A percentile compares a stretch with the other conserved stretches of the same genome.
Evolutionary conservation across 1,284 basidiomycete species (phyloP).

Genomic region (Tetrapyrgos nigripes): DNA sequence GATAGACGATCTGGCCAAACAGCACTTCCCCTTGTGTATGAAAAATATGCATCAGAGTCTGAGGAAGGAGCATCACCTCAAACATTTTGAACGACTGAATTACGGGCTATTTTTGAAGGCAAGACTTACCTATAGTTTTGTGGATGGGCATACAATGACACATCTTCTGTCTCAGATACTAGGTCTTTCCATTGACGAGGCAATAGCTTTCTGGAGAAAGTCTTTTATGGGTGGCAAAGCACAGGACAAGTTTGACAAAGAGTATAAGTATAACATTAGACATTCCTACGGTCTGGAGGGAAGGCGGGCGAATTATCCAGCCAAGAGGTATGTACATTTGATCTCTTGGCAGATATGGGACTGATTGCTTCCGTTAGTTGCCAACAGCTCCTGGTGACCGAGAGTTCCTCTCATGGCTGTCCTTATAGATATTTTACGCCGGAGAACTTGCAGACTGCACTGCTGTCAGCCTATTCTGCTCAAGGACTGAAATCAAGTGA

Average conservation of each 20-base stretch:
- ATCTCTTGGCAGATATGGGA: slow-evolving; percentile 16
- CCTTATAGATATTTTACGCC: slow-evolving; percentile 92
- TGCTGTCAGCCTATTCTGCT: slow-evolving; percentile 78
- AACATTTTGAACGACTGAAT: slow-evolving; percentile 92
- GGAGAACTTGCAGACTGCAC: slow-evolving; percentile 83
- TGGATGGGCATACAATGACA: not conserved
- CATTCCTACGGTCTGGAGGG: slow-evolving; percentile 97
- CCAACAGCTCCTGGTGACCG: slow-evolving; percentile 84
- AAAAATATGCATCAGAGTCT: slow-evolving; percentile 87
- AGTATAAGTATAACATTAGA: slow-evolving; percentile 97
- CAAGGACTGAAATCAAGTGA: slow-evolving; percentile 70
- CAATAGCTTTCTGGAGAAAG: slow-evolving; percentile 92
- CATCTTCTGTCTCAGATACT: slow-evolving; percentile 69
- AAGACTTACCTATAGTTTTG: slow-evolving; percentile 19
- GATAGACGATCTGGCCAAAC: slow-evolving; percentile 87
- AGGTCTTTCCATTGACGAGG: slow-evolving; percentile 95
- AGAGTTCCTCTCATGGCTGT: slow-evolving; percentile 86
- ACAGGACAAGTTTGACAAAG: slow-evolving; percentile 98
- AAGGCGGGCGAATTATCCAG: slow-evolving; percentile 92
- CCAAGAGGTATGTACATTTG: slow-evolving; percentile 73
- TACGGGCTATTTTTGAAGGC: slow-evolving; percentile 97
- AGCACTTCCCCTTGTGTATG: slow-evolving; percentile 98
- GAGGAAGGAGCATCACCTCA: slow-evolving; percentile 84
- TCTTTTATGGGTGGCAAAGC: slow-evolving; percentile 73
- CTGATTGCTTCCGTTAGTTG: slow-evolving; percentile 63